These are phyloP conservation scores for Aspergillus alliaceus DNA, from an alignment of 2,329 filamentous ascomycete genomes.

Conservation along the genomic window DNA sequence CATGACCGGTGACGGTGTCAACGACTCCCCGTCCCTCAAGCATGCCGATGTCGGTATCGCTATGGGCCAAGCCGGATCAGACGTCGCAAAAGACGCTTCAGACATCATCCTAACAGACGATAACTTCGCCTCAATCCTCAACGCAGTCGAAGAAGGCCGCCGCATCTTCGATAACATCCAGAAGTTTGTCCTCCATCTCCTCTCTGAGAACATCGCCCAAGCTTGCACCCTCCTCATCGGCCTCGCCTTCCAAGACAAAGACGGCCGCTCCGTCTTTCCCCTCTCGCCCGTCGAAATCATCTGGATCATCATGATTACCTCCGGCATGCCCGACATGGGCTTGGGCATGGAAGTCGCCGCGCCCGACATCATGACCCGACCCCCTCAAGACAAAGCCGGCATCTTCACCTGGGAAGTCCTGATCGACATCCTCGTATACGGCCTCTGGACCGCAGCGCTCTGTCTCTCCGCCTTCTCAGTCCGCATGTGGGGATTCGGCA, in stretches of 20 bases:
- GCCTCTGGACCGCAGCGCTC: constrained; percentile 72
- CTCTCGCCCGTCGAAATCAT: constrained; percentile 83
- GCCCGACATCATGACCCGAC: constrained; percentile 74
- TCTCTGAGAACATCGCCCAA: constrained; percentile 80
- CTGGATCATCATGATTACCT: constrained; percentile 94
- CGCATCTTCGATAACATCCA: constrained; percentile 89
- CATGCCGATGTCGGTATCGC: constrained; percentile 80
- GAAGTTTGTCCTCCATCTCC: constrained; percentile 78
- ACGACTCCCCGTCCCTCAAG: constrained; percentile 78
- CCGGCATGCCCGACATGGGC: constrained; percentile 83
- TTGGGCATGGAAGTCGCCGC: constrained; percentile 76
- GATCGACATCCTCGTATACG: constrained; percentile 77
- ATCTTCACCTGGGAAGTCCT: constrained; percentile 79
- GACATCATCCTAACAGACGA: constrained; percentile 71
- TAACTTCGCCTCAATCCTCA: constrained; percentile 83
- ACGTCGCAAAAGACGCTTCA: constrained; percentile 70
- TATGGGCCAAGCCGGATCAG: constrained; percentile 75
- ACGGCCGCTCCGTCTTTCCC: constrained; percentile 76
- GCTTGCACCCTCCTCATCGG: constrained; percentile 79
- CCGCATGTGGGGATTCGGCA: constrained; percentile 62
- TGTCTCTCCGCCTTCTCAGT: constrained; percentile 64
- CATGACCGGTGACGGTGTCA: constrained; percentile 86
- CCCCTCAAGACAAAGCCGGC: constrained; percentile 64
- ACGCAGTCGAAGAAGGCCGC: constrained; percentile 79
- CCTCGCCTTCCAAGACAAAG: constrained; percentile 73